Conservation (phyloP, 179 eudicot genomes). For the Dionaea muscipula region DNA sequence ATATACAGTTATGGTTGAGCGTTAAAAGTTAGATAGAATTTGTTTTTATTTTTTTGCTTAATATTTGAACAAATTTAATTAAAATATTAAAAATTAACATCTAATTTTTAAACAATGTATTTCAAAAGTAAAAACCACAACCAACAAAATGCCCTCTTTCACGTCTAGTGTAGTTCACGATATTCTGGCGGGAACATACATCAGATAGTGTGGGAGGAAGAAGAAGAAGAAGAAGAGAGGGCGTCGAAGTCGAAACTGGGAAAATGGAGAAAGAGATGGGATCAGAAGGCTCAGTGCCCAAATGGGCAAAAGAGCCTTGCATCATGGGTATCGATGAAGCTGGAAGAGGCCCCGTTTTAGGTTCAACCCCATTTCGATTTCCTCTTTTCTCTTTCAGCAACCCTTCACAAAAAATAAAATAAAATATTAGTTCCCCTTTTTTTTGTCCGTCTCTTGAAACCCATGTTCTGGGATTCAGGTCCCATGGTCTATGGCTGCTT, state of each 20-base stretch:
- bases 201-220: no score
- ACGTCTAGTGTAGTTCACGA: no score
- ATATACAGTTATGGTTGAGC: no score
- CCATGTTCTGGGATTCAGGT: conserved; percentile 31
- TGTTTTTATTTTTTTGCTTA: no score
- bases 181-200: no score
- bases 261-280: conserved; percentile 22
- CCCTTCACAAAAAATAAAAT: background rate
- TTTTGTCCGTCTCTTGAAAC: background rate
- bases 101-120: no score
- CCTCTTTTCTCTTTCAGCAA: background rate
- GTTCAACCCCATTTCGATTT: conserved; percentile 17
- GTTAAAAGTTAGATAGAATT: no score
- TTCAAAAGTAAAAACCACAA: no score
- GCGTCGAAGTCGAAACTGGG: no score
- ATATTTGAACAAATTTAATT: no score
- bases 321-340: conserved; percentile 98
- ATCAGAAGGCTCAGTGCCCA: conserved; percentile 28
- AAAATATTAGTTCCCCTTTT: background rate
- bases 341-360: conserved; percentile 97
- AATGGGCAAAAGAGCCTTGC: conserved; percentile 77
- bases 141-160: no score
- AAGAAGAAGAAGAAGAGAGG: background rate
- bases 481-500: conserved; percentile 97
- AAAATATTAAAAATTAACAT: no score